phyloP scores from a whole-genome alignment of 495 filamentous ascomycete species.

The Xylaria telfairii region DNA sequence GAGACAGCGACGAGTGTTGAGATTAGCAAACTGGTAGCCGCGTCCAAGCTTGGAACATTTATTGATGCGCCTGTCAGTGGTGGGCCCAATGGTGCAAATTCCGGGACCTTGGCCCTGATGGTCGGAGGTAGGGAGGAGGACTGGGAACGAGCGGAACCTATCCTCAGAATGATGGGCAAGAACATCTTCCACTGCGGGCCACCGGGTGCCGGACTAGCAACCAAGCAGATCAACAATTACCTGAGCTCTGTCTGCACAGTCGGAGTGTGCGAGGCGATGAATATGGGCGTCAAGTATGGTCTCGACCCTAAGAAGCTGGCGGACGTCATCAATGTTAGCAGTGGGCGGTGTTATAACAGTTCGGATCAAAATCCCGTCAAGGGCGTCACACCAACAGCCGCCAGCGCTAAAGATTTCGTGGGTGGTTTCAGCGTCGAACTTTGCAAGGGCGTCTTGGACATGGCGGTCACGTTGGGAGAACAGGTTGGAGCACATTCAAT shows the following conservation, averaged over 20 bases:
- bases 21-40: conserved; percentile 35
- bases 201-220: conserved; percentile 28
- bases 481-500: conserved; percentile 21
- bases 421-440: conserved; percentile 29
- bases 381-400: conserved; percentile 23
- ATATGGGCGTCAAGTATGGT: conserved; percentile 31
- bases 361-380: conserved; percentile 31
- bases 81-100: conserved; percentile 50
- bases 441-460: conserved; percentile 26
- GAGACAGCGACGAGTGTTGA: conserved; percentile 40
- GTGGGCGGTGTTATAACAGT: conserved; percentile 29
- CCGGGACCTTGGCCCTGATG: conserved; percentile 50
- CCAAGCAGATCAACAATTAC: conserved; percentile 36
- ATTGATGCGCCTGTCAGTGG: conserved; percentile 50
- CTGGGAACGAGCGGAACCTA: conserved; percentile 15
- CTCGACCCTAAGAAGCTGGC: conserved; percentile 32
- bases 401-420: conserved; percentile 28
- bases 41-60: conserved; percentile 40
- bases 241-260: conserved; percentile 27
- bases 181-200: conserved; percentile 29
- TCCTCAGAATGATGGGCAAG: conserved; percentile 29
- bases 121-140: conserved; percentile 24
- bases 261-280: conserved; percentile 30
- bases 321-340: conserved; percentile 27
- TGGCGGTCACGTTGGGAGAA: conserved; percentile 26